Percentiles rank a stretch among this genome's conserved stretches.
Conservation (phyloP, 2,329 filamentous ascomycete species). For the Myriosclerotinia scirpicola region DNA sequence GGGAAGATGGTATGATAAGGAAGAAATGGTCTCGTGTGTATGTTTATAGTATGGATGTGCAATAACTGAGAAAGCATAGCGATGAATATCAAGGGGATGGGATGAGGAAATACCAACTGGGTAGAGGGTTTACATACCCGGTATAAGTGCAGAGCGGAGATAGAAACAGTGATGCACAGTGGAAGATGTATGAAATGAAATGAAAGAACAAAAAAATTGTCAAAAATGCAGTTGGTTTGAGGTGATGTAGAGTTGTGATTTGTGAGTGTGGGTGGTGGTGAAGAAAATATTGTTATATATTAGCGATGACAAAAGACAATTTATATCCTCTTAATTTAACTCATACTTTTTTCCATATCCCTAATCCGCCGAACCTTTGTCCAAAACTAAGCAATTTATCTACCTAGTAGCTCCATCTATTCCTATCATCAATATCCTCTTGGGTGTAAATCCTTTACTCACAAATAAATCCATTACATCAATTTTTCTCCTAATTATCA, state of each 20-base stretch:
- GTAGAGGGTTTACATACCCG: not conserved
- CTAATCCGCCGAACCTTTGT: too few species aligned
- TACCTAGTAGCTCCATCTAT: too few species aligned
- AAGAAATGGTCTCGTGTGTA: slow-evolving; percentile 14
- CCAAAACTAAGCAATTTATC: too few species aligned
- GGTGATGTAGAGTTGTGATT: not conserved
- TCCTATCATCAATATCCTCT: too few species aligned
- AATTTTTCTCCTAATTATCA: too few species aligned
- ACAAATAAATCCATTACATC: too few species aligned
- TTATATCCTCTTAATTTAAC: too few species aligned
- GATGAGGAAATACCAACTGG: slow-evolving; percentile 1
- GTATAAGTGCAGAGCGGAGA: not conserved
- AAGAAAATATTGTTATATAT: too few species aligned
- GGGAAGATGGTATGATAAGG: slow-evolving; percentile 13
- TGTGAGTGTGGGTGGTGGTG: not conserved
- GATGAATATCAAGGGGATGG: slow-evolving; percentile 5
- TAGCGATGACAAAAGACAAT: too few species aligned
- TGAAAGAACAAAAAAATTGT: slow-evolving; percentile 19
- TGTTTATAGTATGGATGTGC: slow-evolving; percentile 20
- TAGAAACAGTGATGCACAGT: slow-evolving; percentile 15
- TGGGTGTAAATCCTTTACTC: too few species aligned
- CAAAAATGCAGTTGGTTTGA: not conserved
- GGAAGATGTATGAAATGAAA: slow-evolving; percentile 17
- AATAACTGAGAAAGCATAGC: not conserved
- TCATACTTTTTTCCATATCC: too few species aligned